Conservation (phyloP, 2,329 filamentous ascomycete species). For the Colletotrichum tabaci region DNA sequence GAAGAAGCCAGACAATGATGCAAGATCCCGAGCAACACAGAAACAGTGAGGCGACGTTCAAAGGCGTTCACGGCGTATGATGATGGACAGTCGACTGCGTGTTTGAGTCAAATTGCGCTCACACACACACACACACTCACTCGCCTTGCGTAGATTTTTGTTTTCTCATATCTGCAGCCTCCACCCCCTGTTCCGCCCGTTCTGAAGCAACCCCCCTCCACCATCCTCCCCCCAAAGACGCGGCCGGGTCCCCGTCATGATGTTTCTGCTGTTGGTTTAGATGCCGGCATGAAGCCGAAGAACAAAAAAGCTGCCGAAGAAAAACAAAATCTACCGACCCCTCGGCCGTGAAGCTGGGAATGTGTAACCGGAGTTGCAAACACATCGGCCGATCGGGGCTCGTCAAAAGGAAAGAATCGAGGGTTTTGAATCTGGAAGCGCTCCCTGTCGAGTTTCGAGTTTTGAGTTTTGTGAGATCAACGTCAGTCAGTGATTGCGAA, state of each 20-base stretch:
- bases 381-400: constrained; percentile 20
- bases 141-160: not conserved
- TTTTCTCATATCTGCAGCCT: constrained; percentile 28
- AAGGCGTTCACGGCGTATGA: constrained; percentile 17
- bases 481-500: not conserved
- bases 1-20: constrained; percentile 32
- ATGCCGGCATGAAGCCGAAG: constrained; percentile 9
- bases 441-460: not conserved
- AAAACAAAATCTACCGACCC: not conserved
- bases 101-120: constrained; percentile 5
- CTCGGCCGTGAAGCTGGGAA: constrained; percentile 1
- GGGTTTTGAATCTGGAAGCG: not conserved
- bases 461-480: not conserved
- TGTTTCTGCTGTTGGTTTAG: constrained; percentile 15
- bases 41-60: not conserved
- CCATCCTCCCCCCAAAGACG: not conserved
- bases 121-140: too few relatives aligned
- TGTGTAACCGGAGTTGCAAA: constrained; percentile 22
- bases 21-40: constrained; percentile 20
- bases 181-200: not conserved
- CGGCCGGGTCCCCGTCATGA: constrained; percentile 9
- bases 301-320: not conserved
- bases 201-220: not conserved
- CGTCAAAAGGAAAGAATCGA: constrained; percentile 24
- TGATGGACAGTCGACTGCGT: not conserved